Conservation (phyloP, 2,329 filamentous ascomycete species). For the Rhinocladiella similis region DNA sequence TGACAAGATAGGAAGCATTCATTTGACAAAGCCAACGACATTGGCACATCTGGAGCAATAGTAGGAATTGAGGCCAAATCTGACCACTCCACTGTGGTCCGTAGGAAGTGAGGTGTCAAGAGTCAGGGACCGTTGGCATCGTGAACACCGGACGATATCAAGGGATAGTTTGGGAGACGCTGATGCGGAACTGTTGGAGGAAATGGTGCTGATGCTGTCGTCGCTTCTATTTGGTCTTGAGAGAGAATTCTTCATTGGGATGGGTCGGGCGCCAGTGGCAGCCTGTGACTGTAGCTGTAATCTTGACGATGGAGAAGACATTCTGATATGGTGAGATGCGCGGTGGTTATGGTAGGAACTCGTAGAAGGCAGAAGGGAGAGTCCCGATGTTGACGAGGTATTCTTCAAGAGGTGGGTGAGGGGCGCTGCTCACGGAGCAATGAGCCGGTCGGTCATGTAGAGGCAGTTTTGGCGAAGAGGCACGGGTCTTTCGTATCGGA, state of each 20-base stretch:
- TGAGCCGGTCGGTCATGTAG: background rate
- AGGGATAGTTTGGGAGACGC: conserved; percentile 30
- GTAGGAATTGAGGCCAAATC: conserved; percentile 51
- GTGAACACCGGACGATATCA: conserved; percentile 49
- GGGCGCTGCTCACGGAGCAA: background rate
- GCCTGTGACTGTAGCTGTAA: conserved; percentile 26
- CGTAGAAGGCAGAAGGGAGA: background rate
- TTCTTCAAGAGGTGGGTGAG: background rate
- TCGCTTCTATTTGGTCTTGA: conserved; percentile 21
- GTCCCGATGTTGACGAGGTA: no score
- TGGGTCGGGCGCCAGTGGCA: conserved; percentile 17
- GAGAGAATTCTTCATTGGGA: background rate
- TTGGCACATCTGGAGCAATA: conserved; percentile 40
- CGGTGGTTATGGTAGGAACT: conserved; percentile 2
- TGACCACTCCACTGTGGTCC: conserved; percentile 37
- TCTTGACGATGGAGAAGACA: conserved; percentile 25
- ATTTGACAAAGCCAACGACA: conserved; percentile 30
- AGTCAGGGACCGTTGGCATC: conserved; percentile 49
- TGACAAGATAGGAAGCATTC: background rate
- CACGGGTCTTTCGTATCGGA: background rate
- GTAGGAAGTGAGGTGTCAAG: conserved; percentile 38
- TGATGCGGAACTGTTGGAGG: conserved; percentile 23
- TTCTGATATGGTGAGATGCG: background rate
- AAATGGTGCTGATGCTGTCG: conserved; percentile 25
- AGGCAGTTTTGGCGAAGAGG: background rate